A percentile compares a stretch with the other conserved stretches of the same genome.
phyloP scores from a whole-genome alignment of 805 yeast species.

The Candida nanaspora region DNA sequence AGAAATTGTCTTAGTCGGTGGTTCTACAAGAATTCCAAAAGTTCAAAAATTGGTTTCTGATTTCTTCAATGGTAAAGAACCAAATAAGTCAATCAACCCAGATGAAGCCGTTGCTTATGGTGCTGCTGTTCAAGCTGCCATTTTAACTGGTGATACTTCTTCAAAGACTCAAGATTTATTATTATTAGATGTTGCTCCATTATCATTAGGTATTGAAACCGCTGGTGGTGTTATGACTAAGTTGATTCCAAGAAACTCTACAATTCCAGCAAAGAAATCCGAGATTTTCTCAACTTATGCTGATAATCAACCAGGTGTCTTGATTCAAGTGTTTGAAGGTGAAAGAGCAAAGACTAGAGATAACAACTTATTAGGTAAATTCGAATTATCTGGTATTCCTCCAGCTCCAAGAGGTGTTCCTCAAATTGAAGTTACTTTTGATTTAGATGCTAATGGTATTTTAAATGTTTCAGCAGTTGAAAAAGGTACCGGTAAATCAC shows the following conservation, averaged over 20 bases:
- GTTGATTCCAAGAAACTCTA: conserved; percentile 67
- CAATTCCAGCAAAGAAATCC: conserved; percentile 69
- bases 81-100: conserved; percentile 93
- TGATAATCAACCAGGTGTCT: conserved; percentile 80
- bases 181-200: conserved; percentile 93
- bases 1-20: conserved; percentile 95
- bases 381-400: conserved; percentile 66
- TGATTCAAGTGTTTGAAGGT: conserved; percentile 73
- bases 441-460: conserved; percentile 76
- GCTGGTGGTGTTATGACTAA: conserved; percentile 82
- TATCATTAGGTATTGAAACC: conserved; percentile 77
- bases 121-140: conserved; percentile 98
- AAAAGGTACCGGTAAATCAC: conserved; percentile 45
- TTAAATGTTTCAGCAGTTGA: conserved; percentile 53
- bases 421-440: conserved; percentile 70
- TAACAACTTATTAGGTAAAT: conserved; percentile 70
- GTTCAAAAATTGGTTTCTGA: conserved; percentile 92
- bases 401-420: conserved; percentile 75
- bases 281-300: conserved; percentile 76
- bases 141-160: conserved; percentile 91
- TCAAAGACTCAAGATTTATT: conserved; percentile 93
- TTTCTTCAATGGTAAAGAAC: conserved; percentile 96
- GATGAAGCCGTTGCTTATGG: conserved; percentile 99
- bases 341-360: conserved; percentile 74
- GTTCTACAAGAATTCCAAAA: conserved; percentile 97